Conservation (phyloP, 2,329 filamentous ascomycete species). For the Onygenales sp. region DNA sequence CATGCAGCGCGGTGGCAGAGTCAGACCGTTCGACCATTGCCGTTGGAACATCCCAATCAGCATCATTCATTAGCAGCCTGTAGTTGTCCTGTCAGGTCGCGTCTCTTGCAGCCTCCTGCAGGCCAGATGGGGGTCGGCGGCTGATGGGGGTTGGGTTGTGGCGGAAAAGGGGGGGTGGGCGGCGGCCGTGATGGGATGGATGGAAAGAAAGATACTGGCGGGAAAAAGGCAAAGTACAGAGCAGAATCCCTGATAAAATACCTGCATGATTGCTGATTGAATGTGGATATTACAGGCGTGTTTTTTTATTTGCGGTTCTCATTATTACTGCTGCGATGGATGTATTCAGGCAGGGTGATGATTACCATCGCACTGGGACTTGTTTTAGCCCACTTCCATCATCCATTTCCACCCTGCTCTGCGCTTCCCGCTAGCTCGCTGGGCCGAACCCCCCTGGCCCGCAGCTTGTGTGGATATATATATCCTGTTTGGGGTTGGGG, state of each 20-base stretch:
- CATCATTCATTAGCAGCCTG: neutral
- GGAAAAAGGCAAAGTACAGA: neutral
- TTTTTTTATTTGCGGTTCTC: neutral
- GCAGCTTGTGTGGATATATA: neutral
- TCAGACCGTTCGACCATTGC: neutral
- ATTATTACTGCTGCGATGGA: too few species aligned
- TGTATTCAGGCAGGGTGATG: neutral
- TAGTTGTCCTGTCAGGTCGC: neutral
- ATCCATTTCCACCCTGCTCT: neutral
- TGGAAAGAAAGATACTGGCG: too few species aligned
- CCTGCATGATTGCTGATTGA: conserved; percentile 1
- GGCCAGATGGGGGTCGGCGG: neutral
- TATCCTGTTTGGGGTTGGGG: neutral
- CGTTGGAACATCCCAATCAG: neutral
- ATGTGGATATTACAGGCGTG: conserved; percentile 1
- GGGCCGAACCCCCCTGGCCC: neutral
- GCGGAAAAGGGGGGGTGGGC: neutral
- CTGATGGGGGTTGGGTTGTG: neutral
- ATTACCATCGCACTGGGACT: conserved; percentile 1
- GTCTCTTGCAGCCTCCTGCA: neutral
- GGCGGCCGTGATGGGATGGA: neutral
- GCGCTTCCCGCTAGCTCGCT: neutral
- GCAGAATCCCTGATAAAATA: conserved; percentile 1
- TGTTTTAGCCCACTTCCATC: neutral
- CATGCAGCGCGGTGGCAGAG: neutral